Evolutionary conservation across 192 early-diverging fungal genomes (phyloP).

Genomic region (Piromyces sp.): DNA sequence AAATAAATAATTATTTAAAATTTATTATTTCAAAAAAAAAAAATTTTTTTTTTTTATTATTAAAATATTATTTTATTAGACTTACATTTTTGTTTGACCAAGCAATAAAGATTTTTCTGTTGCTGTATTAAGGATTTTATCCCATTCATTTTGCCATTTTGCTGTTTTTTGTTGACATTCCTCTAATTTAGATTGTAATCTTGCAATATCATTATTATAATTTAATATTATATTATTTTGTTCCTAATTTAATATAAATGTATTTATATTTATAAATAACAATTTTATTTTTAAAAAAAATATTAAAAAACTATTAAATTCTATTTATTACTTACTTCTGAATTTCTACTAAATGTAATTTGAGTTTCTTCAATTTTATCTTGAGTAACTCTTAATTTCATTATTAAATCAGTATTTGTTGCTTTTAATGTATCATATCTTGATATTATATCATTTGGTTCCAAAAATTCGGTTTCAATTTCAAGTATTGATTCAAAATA

Average conservation of each 20-base stretch:
- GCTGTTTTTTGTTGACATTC: constrained; percentile 21
- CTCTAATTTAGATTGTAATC: constrained; percentile 29
- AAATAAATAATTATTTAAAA: no score
- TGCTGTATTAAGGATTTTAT: constrained; percentile 11
- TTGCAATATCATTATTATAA: constrained; percentile 44
- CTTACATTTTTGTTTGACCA: constrained; percentile 43
- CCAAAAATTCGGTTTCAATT: constrained; percentile 33
- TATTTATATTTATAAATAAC: neutral
- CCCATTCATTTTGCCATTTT: constrained; percentile 30
- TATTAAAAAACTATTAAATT: neutral
- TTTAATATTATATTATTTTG: constrained; percentile 43
- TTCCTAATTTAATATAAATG: constrained; percentile 11
- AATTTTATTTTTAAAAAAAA: no score
- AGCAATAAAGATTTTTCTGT: constrained; percentile 5
- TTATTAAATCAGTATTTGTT: constrained; percentile 36
- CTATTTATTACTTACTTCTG: constrained; percentile 19
- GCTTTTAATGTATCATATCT: constrained; percentile 43
- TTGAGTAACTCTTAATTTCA: constrained; percentile 31
- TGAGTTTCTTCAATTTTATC: constrained; percentile 32
- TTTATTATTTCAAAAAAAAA: no score
- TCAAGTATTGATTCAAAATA: constrained; percentile 37
- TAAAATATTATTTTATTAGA: neutral
- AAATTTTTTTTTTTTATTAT: no score
- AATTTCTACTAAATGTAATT: constrained; percentile 19
- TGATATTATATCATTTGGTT: constrained; percentile 40